Percentiles rank a stretch among this genome's conserved stretches.
Conservation (phyloP, 148 eudicot species). For the Euryodendron excelsum region DNA sequence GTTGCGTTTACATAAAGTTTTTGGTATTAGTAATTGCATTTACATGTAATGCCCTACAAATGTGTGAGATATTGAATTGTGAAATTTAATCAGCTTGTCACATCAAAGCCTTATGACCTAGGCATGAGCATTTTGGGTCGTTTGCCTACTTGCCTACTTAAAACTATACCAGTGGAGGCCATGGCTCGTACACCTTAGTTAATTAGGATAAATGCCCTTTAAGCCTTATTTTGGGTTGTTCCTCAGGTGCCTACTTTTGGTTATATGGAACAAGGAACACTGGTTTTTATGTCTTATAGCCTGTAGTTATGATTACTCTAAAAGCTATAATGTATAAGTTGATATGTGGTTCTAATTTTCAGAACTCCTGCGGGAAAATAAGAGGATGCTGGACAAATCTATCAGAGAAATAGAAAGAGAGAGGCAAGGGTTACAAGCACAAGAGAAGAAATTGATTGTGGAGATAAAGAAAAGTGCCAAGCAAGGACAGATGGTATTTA, state of each 20-base stretch:
- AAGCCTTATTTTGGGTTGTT: neutral
- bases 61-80: neutral
- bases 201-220: neutral
- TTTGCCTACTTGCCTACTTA: neutral
- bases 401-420: slow-evolving; percentile 95
- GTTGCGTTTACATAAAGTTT: neutral
- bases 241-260: neutral
- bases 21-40: neutral
- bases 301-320: neutral
- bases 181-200: neutral
- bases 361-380: slow-evolving; percentile 97
- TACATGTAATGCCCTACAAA: neutral
- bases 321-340: neutral
- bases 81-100: neutral
- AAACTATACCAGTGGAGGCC: neutral
- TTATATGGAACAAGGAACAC: neutral
- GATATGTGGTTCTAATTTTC: slow-evolving; percentile 21
- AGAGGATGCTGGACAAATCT: slow-evolving; percentile 96
- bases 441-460: slow-evolving; percentile 86
- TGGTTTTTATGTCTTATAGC: neutral
- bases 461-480: slow-evolving; percentile 98
- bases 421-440: slow-evolving; percentile 91
- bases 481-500: slow-evolving; percentile 97
- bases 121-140: neutral
- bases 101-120: neutral